phyloP scores from a whole-genome alignment of 345 rosid genomes.

The Psidium guajava region DNA sequence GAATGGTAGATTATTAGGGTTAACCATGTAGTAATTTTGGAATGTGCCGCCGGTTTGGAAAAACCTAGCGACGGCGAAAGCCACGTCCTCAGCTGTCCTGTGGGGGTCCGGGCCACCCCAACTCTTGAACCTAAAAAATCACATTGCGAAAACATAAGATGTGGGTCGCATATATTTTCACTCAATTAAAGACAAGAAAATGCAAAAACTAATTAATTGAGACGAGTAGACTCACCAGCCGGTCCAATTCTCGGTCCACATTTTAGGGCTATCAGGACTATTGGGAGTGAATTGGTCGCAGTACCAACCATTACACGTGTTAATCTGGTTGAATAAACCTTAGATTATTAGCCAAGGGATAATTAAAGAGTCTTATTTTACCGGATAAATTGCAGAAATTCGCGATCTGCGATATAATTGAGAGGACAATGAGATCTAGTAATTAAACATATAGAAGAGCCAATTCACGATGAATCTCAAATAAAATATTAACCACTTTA shows the following conservation, averaged over 20 bases:
- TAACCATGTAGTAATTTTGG: constrained; percentile 30
- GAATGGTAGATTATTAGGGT: not conserved
- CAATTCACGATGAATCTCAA: not conserved
- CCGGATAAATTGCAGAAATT: not conserved
- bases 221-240: constrained; percentile 17
- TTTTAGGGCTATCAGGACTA: constrained; percentile 21
- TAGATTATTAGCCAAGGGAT: not conserved
- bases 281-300: constrained; percentile 21
- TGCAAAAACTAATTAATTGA: not conserved
- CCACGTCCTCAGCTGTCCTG: constrained; percentile 34
- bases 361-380: not conserved
- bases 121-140: constrained; percentile 17
- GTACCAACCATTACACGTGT: constrained; percentile 30
- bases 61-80: constrained; percentile 30
- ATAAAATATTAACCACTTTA: not conserved
- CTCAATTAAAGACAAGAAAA: not conserved
- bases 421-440: not conserved
- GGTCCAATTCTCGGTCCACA: constrained; percentile 42
- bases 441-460: not conserved
- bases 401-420: not conserved
- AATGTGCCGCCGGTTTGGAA: constrained; percentile 27
- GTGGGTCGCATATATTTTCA: not conserved
- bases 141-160: not conserved
- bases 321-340: constrained; percentile 5
- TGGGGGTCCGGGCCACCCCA: constrained; percentile 23